These are phyloP conservation scores for Parsonsia alboflavescens DNA, from an alignment of 257 asterid species.

Conservation along the genomic window DNA sequence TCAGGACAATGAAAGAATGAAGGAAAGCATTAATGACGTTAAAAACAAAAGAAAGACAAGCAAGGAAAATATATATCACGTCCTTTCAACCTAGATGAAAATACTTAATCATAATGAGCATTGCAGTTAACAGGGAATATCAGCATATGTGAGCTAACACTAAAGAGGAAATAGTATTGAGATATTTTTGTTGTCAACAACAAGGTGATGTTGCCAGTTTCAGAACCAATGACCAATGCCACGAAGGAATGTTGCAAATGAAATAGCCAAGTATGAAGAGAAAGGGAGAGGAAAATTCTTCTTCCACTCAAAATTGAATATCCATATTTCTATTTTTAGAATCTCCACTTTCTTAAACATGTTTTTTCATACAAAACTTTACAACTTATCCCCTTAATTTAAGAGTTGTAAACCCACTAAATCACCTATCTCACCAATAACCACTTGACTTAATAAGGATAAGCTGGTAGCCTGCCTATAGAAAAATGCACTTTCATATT, in stretches of 20 bases:
- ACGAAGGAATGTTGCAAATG: too few species aligned
- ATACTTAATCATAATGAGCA: background rate
- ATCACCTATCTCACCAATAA: background rate
- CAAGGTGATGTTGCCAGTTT: background rate
- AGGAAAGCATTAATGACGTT: background rate
- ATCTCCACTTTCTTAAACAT: background rate
- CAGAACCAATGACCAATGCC: background rate
- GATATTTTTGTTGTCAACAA: background rate
- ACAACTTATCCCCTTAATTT: background rate
- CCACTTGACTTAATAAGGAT: background rate
- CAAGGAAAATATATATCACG: background rate
- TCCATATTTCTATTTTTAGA: too few species aligned
- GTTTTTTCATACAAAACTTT: background rate
- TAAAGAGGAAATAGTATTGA: background rate
- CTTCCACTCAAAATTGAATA: background rate
- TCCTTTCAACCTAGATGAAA: background rate
- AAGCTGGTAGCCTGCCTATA: background rate
- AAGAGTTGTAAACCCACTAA: background rate
- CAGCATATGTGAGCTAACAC: background rate
- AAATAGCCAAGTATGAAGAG: too few species aligned
- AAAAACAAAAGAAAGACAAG: background rate
- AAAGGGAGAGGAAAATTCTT: background rate
- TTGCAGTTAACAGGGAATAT: background rate
- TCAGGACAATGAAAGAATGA: background rate
- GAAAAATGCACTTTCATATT: background rate